Evolutionary conservation across 768 basidiomycete species (phyloP).

Genomic region (Leucogyrophana mollusca): DNA sequence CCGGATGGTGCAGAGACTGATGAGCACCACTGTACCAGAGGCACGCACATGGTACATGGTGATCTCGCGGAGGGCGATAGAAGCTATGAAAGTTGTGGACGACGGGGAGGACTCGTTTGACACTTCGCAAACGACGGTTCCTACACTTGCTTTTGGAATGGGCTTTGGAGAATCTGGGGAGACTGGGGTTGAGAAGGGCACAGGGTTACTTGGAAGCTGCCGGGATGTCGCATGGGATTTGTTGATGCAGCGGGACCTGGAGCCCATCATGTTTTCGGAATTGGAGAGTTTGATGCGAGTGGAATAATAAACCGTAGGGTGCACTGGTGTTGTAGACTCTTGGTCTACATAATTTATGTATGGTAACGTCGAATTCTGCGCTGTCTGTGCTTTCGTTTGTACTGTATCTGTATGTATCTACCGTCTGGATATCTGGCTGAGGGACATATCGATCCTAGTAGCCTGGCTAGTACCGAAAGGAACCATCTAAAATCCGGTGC

Average conservation of each 20-base stretch:
- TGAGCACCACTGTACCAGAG: slow-evolving; percentile 47
- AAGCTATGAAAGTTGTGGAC: slow-evolving; percentile 78
- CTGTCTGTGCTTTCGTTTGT: background rate
- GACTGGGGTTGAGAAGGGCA: slow-evolving; percentile 63
- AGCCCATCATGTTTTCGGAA: slow-evolving; percentile 73
- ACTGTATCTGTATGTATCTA: too few relatives aligned
- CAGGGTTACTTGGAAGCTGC: slow-evolving; percentile 70
- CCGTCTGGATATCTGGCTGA: too few relatives aligned
- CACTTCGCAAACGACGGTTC: slow-evolving; percentile 52
- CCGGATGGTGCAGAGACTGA: slow-evolving; percentile 66
- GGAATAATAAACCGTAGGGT: slow-evolving; percentile 35
- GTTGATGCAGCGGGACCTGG: slow-evolving; percentile 70
- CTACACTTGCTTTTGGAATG: slow-evolving; percentile 80
- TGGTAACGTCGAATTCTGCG: background rate
- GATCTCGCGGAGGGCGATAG: slow-evolving; percentile 65
- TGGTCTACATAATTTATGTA: slow-evolving; percentile 12
- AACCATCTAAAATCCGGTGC: too few relatives aligned
- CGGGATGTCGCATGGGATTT: slow-evolving; percentile 72
- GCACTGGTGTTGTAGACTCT: background rate
- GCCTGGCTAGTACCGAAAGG: too few relatives aligned
- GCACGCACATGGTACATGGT: slow-evolving; percentile 51
- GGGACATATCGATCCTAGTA: too few relatives aligned
- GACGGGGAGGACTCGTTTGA: slow-evolving; percentile 76
- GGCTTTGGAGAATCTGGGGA: slow-evolving; percentile 78
- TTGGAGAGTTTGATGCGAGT: slow-evolving; percentile 77